Evolutionary conservation across 257 asterid genomes (phyloP).

Genomic region (Salvia hispanica): DNA sequence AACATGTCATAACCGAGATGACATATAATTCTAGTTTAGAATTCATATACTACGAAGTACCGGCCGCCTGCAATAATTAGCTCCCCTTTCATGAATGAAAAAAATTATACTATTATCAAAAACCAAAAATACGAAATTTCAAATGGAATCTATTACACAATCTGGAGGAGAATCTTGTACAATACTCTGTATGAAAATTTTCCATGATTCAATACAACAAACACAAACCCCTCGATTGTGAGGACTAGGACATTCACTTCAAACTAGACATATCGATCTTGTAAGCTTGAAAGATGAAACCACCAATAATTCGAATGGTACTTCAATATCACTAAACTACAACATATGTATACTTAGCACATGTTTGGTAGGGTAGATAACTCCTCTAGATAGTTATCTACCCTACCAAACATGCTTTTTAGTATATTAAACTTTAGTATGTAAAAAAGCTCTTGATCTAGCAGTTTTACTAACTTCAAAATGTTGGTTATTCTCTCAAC

Average conservation of each 20-base stretch:
- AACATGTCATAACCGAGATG: too few species aligned
- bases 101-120: not conserved
- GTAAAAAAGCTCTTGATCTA: not conserved
- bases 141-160: not conserved
- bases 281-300: not conserved
- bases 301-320: not conserved
- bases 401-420: not conserved
- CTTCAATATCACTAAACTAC: not conserved
- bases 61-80: too few species aligned
- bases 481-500: conserved; percentile 24
- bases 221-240: not conserved
- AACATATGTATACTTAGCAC: too few species aligned
- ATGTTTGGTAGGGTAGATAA: too few species aligned
- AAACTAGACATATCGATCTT: not conserved
- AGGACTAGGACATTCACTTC: not conserved
- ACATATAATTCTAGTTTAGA: too few species aligned
- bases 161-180: not conserved
- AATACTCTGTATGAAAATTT: not conserved
- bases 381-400: too few species aligned
- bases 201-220: not conserved
- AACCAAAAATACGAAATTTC: not conserved
- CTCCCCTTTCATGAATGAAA: too few species aligned
- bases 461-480: conserved; percentile 23
- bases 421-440: not conserved
- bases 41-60: too few species aligned